These are phyloP conservation scores for Fusarium sp. DNA, from an alignment of 2,329 filamentous ascomycete genomes.

Conservation along the genomic window DNA sequence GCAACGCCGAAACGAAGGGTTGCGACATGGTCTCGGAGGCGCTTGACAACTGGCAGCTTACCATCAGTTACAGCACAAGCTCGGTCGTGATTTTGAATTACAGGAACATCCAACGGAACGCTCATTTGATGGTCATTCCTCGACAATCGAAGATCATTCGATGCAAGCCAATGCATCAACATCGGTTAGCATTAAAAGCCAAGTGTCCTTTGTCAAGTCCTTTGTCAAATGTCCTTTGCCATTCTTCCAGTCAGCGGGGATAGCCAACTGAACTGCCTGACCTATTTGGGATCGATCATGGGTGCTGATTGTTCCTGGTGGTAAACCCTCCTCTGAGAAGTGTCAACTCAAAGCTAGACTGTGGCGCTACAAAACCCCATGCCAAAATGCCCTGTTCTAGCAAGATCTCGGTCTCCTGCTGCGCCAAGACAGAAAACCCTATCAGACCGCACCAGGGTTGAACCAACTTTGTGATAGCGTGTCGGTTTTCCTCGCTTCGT, in stretches of 20 bases:
- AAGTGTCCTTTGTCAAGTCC: background rate
- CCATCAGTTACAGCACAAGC: background rate
- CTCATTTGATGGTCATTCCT: slow-evolving; percentile 2
- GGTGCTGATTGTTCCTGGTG: background rate
- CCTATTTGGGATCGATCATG: slow-evolving; percentile 7
- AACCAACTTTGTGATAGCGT: slow-evolving; percentile 27
- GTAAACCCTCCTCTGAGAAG: slow-evolving; percentile 28
- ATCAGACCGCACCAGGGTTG: slow-evolving; percentile 25
- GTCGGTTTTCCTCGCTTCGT: slow-evolving; percentile 11
- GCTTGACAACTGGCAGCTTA: background rate
- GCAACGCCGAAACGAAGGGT: slow-evolving; percentile 20
- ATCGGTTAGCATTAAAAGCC: background rate
- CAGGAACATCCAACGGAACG: background rate
- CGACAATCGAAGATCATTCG: background rate
- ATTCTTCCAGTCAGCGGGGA: background rate
- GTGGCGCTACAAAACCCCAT: slow-evolving; percentile 40
- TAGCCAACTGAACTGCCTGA: slow-evolving; percentile 3
- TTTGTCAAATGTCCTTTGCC: background rate
- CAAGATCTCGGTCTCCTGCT: slow-evolving; percentile 37
- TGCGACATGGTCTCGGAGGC: slow-evolving; percentile 11
- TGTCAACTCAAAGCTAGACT: slow-evolving; percentile 30
- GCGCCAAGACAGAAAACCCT: slow-evolving; percentile 22
- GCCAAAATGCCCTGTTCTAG: slow-evolving; percentile 26
- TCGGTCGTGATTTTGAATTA: background rate
- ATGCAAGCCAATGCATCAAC: background rate